These are phyloP conservation scores for Lepidium aucheri DNA, from an alignment of 345 rosid genomes.

Conservation along the genomic window DNA sequence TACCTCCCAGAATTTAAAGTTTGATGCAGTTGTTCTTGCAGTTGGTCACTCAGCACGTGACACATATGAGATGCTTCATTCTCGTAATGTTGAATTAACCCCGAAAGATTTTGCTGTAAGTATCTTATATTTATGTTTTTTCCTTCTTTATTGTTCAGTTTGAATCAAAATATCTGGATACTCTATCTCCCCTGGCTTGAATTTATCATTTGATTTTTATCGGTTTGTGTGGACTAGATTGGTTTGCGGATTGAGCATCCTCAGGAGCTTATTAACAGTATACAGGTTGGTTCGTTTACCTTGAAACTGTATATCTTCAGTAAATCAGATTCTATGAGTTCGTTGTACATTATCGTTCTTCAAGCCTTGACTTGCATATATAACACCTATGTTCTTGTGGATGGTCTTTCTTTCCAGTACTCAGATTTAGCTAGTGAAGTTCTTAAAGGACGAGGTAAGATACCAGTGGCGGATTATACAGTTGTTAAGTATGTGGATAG, in stretches of 20 bases:
- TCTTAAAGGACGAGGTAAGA: constrained; percentile 73
- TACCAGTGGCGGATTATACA: constrained; percentile 94
- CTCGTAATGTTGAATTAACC: constrained; percentile 61
- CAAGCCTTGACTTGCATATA: background rate
- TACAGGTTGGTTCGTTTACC: constrained; percentile 48
- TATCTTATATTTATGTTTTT: constrained; percentile 3
- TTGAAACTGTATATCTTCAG: background rate
- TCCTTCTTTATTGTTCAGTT: background rate
- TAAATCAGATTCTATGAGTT: background rate
- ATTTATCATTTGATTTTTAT: constrained; percentile 2
- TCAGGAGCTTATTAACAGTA: constrained; percentile 78
- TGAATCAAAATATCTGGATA: background rate
- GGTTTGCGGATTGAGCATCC: constrained; percentile 98
- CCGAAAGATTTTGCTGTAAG: constrained; percentile 94
- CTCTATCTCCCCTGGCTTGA: background rate
- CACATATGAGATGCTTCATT: constrained; percentile 79
- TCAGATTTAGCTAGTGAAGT: constrained; percentile 65
- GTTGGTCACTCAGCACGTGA: constrained; percentile 99
- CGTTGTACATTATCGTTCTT: background rate
- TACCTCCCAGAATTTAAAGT: constrained; percentile 34
- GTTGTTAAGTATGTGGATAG: constrained; percentile 54
- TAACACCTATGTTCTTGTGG: background rate
- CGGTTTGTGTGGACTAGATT: constrained; percentile 45
- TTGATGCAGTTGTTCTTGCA: constrained; percentile 80
- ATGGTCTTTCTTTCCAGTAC: constrained; percentile 33